Evolutionary conservation across 192 early-diverging fungal species (phyloP).

Genomic region (Lobosporangium transversale): DNA sequence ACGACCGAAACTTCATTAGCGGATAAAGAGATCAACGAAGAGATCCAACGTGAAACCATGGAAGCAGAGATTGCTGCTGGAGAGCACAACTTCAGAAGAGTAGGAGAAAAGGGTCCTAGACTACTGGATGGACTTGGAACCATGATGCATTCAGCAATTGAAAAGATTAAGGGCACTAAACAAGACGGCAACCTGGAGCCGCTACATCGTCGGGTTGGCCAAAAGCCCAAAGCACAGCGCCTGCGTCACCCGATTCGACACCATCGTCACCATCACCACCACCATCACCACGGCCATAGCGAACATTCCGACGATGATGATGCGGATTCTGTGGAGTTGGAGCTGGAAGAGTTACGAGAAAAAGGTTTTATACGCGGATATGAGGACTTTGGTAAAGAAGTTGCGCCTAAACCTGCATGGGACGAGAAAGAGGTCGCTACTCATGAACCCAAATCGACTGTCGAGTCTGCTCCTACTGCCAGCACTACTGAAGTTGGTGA

Average conservation of each 20-base stretch:
- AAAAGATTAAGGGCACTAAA: slow-evolving; percentile 29
- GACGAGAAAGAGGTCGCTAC: slow-evolving; percentile 23
- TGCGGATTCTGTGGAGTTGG: background rate
- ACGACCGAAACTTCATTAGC: slow-evolving; percentile 23
- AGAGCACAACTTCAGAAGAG: background rate
- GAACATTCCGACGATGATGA: background rate
- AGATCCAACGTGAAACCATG: slow-evolving; percentile 11
- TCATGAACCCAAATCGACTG: too few species aligned
- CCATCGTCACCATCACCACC: background rate
- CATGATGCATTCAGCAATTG: slow-evolving; percentile 3
- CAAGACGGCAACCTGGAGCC: slow-evolving; percentile 24
- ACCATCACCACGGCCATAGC: background rate
- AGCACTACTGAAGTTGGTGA: background rate
- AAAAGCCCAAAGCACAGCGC: background rate
- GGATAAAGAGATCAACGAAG: slow-evolving; percentile 7
- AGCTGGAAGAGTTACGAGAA: background rate
- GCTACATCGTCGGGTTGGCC: slow-evolving; percentile 9
- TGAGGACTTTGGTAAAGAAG: background rate
- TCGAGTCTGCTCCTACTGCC: slow-evolving; percentile 6
- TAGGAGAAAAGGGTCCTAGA: slow-evolving; percentile 7
- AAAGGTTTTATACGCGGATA: too few species aligned
- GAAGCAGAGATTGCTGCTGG: slow-evolving; percentile 28
- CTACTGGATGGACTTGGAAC: slow-evolving; percentile 23
- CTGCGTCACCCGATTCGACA: background rate
- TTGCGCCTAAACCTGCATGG: background rate